Percentiles rank a stretch among this genome's conserved stretches.
Conservation (phyloP, 352 stramenopile species). For the Pythium chondricola region DNA sequence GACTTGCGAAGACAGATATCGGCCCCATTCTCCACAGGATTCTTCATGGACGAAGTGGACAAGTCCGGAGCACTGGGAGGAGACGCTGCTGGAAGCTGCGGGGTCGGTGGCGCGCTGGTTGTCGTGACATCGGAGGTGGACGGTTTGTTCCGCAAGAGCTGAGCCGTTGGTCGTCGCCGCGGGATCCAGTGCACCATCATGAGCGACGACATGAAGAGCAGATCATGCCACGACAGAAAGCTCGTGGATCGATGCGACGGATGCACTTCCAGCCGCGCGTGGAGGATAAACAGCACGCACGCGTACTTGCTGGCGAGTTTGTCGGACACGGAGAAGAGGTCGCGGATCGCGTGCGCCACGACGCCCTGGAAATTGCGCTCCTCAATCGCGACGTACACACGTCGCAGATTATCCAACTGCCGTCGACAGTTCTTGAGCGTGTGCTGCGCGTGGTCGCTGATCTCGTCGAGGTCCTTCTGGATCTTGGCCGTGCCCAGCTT, state of each 20-base stretch:
- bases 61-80: not conserved
- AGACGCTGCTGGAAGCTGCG: constrained; percentile 4
- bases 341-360: constrained; percentile 32
- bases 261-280: constrained; percentile 74
- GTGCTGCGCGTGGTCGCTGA: constrained; percentile 55
- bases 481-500: constrained; percentile 70
- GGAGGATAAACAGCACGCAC: constrained; percentile 75
- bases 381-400: constrained; percentile 67
- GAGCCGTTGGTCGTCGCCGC: constrained; percentile 33
- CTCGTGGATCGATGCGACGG: constrained; percentile 40
- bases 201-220: constrained; percentile 64
- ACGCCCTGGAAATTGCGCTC: constrained; percentile 77
- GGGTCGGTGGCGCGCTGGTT: not conserved
- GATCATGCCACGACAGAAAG: constrained; percentile 59
- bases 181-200: constrained; percentile 77
- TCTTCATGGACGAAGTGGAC: not conserved
- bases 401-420: constrained; percentile 73
- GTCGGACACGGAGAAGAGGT: constrained; percentile 65
- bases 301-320: constrained; percentile 70
- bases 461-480: constrained; percentile 83
- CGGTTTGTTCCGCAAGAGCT: constrained; percentile 18
- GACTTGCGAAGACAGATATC: constrained; percentile 30
- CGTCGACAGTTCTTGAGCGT: constrained; percentile 72
- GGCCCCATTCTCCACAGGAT: constrained; percentile 43
- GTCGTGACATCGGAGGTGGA: not conserved